Percentiles rank a stretch among this genome's conserved stretches.
Evolutionary conservation across 768 basidiomycete genomes (phyloP).

Genomic region (Mycena alexandri): DNA sequence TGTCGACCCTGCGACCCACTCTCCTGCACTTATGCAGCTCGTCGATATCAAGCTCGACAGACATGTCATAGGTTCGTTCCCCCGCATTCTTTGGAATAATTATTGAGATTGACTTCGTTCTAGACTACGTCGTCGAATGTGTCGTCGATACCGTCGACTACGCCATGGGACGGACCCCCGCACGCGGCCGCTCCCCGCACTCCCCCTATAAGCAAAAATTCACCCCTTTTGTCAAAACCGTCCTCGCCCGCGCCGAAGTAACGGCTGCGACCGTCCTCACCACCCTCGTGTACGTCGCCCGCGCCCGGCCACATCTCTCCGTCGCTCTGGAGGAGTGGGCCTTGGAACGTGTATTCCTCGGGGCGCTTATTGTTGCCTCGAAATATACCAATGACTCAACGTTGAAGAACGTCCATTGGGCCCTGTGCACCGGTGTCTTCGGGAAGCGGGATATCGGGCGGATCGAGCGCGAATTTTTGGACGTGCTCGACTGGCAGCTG

Average conservation of each 20-base stretch:
- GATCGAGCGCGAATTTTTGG: slow-evolving; percentile 31
- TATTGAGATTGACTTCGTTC: not conserved
- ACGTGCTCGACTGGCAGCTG: slow-evolving; percentile 32
- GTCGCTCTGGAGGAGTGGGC: slow-evolving; percentile 29
- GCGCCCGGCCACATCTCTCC: slow-evolving; percentile 27
- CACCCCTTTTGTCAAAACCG: slow-evolving; percentile 16
- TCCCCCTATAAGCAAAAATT: slow-evolving; percentile 10
- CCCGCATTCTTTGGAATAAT: not conserved
- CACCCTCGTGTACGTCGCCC: slow-evolving; percentile 20
- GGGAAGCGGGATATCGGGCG: slow-evolving; percentile 25
- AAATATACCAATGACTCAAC: slow-evolving; percentile 33
- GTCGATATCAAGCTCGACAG: slow-evolving; percentile 17
- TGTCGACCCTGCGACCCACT: slow-evolving; percentile 24
- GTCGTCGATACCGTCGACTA: slow-evolving; percentile 29
- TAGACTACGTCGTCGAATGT: slow-evolving; percentile 31
- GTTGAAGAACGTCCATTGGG: slow-evolving; percentile 32
- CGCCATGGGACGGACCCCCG: slow-evolving; percentile 8
- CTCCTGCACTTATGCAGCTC: slow-evolving; percentile 21
- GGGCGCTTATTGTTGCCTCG: slow-evolving; percentile 24
- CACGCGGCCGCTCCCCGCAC: not conserved
- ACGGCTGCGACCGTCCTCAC: slow-evolving; percentile 22
- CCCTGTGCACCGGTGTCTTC: slow-evolving; percentile 26
- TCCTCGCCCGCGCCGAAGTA: slow-evolving; percentile 30
- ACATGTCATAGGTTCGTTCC: slow-evolving; percentile 24
- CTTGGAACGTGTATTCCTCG: slow-evolving; percentile 30